phyloP scores from a whole-genome alignment of 768 basidiomycete genomes.

The Trametes maxima region DNA sequence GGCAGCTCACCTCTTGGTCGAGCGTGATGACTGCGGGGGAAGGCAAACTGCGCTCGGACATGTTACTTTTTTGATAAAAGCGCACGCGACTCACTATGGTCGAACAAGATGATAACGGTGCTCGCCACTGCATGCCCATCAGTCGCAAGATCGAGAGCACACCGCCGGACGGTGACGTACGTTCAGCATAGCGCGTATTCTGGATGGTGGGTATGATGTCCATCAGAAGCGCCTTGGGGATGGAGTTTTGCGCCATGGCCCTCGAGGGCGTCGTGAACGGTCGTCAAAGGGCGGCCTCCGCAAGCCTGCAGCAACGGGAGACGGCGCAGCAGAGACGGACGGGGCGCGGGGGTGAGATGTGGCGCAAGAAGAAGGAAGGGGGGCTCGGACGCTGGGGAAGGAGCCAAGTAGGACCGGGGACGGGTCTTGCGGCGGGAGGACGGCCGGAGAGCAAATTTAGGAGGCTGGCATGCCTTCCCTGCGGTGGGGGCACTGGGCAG shows the following conservation, averaged over 20 bases:
- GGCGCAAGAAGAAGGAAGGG: neutral
- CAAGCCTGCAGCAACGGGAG: neutral
- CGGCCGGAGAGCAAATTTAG: constrained; percentile 3
- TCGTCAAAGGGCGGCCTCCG: neutral
- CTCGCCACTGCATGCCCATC: constrained; percentile 46
- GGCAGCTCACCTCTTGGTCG: constrained; percentile 48
- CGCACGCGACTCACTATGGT: constrained; percentile 48
- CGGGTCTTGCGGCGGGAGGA: neutral
- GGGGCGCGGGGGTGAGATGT: neutral
- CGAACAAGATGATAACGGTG: constrained; percentile 53
- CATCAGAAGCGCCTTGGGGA: constrained; percentile 9
- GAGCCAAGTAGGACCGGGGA: neutral
- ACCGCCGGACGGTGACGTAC: constrained; percentile 14
- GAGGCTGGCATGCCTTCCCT: constrained; percentile 1
- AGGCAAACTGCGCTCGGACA: neutral
- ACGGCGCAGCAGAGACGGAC: neutral
- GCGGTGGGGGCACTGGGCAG: too few relatives aligned
- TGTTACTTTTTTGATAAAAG: neutral
- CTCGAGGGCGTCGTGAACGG: constrained; percentile 1
- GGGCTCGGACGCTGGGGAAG: neutral
- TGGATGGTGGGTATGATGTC: constrained; percentile 14
- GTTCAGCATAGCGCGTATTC: constrained; percentile 26
- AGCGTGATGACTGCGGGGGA: constrained; percentile 48
- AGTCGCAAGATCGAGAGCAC: neutral
- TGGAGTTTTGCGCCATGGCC: constrained; percentile 4